A percentile compares a stretch with the other conserved stretches of the same genome.
These are phyloP conservation scores for Diaporthe caulivora DNA, from an alignment of 2,329 filamentous ascomycete species.

Conservation along the genomic window DNA sequence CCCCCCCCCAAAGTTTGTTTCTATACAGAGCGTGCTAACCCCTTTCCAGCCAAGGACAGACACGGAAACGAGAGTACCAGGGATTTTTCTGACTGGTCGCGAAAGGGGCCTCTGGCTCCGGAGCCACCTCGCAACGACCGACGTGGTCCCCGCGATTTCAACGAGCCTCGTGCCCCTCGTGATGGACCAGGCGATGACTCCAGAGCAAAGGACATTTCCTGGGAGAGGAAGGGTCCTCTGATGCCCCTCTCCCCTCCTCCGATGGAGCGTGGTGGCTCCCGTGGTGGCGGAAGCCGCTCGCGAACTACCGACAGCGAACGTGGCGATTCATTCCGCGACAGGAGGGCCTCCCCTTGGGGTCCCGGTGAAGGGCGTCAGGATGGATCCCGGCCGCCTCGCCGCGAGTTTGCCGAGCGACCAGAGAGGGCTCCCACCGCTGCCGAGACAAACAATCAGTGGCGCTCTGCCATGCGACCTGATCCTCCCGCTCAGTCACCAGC, in stretches of 20 bases:
- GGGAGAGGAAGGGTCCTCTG: conserved; percentile 94
- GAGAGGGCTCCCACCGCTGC: conserved; percentile 86
- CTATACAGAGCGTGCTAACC: conserved; percentile 51
- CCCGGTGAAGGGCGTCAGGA: conserved; percentile 74
- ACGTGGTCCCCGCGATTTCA: conserved; percentile 62
- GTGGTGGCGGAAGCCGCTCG: conserved; percentile 65
- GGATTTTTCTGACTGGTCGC: conserved; percentile 88
- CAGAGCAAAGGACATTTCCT: conserved; percentile 65
- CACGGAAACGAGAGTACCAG: conserved; percentile 75
- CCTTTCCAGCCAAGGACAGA: conserved; percentile 82
- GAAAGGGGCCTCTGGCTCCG: conserved; percentile 79
- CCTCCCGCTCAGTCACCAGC: conserved; percentile 69
- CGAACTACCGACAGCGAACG: conserved; percentile 67
- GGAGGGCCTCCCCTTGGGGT: conserved; percentile 79
- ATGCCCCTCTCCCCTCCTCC: conserved; percentile 71
- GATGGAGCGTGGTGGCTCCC: conserved; percentile 62
- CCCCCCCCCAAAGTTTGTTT: not conserved
- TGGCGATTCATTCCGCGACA: conserved; percentile 68
- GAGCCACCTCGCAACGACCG: conserved; percentile 58
- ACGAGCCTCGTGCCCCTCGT: conserved; percentile 57
- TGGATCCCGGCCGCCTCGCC: conserved; percentile 82
- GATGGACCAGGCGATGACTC: conserved; percentile 35
- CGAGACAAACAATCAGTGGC: conserved; percentile 95
- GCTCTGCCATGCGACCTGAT: conserved; percentile 91
- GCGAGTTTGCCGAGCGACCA: conserved; percentile 75